Evolutionary conservation across 768 basidiomycete species (phyloP), one percentile per base, ranked within the genome.

Genomic region (Leccinum rimulosum): DNA sequence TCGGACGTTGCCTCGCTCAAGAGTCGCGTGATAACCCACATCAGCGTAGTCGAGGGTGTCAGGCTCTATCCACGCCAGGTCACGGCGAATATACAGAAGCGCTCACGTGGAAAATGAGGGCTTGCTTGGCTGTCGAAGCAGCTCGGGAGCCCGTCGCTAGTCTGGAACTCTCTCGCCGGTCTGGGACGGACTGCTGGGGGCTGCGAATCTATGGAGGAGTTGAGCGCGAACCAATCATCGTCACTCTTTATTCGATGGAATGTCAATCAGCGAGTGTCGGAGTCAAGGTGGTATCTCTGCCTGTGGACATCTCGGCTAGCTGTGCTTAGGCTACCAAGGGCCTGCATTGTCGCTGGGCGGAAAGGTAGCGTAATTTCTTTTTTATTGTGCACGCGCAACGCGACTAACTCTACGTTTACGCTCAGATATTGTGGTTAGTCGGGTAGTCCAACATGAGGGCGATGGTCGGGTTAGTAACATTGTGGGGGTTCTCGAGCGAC

Each of bases 181-280:
- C n/a, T 8, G 62, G 56, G 51, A 47, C 14, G 22, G 54, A 50
- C 4, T 22, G 35, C 3, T 51, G 38, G 51, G 40, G 47, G 55
- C 60, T 35, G 58, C 59, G 9, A 9, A 30, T 64, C 1, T 28
- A 54, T 54, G 64, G 58, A 33, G 12, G 33, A 33, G 33, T 11
- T 12, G 33, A 33, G 10, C 33, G 33, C 12, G 2, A 2, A 33
- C 33, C 4, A 5, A 33, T 33, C 33, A 4, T 33, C 12, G 33
- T 33, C 33, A 33, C 12, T 33, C 11, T 12, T 50, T 22, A 36
- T 9, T 51, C 47, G 22, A 49, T 58, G 43, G 64, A 68, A 28
- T 52, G 58, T 38, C 66, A 66, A 3, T 59, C 40, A 6, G 64
- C 66, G 30, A 61, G 12, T 27, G 27, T 27, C 27, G 27, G 27